phyloP scores from a whole-genome alignment of 2,329 filamentous ascomycete species.

The Sclerotinia nivalis region DNA sequence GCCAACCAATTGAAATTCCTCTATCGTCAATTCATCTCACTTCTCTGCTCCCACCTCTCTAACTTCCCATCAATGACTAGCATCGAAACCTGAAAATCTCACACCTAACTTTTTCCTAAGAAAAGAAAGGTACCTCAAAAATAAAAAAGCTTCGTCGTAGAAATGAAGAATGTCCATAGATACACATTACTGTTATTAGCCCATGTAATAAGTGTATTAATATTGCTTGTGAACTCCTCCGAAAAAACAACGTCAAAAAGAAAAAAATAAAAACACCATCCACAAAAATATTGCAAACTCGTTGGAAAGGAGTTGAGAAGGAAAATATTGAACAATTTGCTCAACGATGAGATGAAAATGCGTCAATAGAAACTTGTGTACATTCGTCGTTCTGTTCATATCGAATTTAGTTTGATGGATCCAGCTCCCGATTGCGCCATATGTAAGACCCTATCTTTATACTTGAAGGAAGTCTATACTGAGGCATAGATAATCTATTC shows the following conservation, averaged over 20 bases:
- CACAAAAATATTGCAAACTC: conserved; percentile 4
- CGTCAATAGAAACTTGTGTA: conserved; percentile 25
- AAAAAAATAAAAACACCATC: not conserved
- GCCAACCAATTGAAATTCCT: not conserved
- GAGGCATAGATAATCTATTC: not conserved
- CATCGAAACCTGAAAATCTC: conserved; percentile 11
- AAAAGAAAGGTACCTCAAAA: conserved; percentile 17
- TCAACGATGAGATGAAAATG: conserved; percentile 11
- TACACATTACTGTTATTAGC: conserved; percentile 26
- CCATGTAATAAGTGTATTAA: conserved; percentile 17
- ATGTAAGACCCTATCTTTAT: conserved; percentile 23
- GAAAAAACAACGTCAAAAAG: conserved; percentile 20
- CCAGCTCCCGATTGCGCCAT: conserved; percentile 20
- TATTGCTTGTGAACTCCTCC: conserved; percentile 18
- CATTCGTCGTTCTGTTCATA: conserved; percentile 32
- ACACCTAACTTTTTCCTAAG: not conserved
- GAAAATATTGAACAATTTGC: conserved; percentile 22
- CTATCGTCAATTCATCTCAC: not conserved
- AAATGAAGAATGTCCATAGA: conserved; percentile 17
- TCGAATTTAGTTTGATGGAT: conserved; percentile 24
- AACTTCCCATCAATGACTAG: conserved; percentile 15
- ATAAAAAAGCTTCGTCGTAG: conserved; percentile 9
- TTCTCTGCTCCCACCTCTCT: not conserved
- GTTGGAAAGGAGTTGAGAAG: conserved; percentile 19
- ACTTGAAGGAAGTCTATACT: conserved; percentile 6